Base-by-base conservation (phyloP, 768 basidiomycete genomes). In the Boletus tylopilopsis region DNA sequence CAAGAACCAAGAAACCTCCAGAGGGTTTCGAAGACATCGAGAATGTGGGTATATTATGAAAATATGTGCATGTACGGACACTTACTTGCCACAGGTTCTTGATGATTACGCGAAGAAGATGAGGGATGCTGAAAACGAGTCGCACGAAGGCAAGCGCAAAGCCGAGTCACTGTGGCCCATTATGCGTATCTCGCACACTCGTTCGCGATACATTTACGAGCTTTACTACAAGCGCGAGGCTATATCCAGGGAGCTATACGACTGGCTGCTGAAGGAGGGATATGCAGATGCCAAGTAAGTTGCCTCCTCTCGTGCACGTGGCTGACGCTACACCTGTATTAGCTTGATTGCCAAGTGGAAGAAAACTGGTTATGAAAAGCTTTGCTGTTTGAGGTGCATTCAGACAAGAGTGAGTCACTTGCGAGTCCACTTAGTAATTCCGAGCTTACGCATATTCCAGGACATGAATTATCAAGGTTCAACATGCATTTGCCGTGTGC, bases 401-500 rank as follows among this genome's bases (percentile, higher is more conserved):
- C 95, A 97, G 71, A 94, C 93, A 4, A 82, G 81, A 72, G 93
- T 87, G 57, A 42, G 73, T 61, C 29, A 18, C 33, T 32, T 45
- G 4, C 34, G 42, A 49, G 42, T 36, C 22, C 51, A n/a, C 30
- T 19, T 35, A 23, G 16, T 58, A 36, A 39, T 44, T 36, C 23
- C 33, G 38, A 24, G 45, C 46, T 57, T 6, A 68, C 27, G 37
- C 25, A 18, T 36, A 7, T 54, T 23, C n/a, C 43, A 94, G 93
- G 96, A 97, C 68, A 97, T 97, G 95, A 98, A 97, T 72, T 97
- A 97, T 64, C 89, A 94, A 74, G 96, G 95, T 11, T 95, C 93
- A 19, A 96, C 96, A 27, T 99, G 96, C 69, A 88, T 99, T 40
- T 99, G 96, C 68, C 80, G 96, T 54, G 94, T 98, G 42, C 96